These are phyloP conservation scores for Meira miltonrushii DNA, from an alignment of 1,284 basidiomycete genomes.

Conservation along the genomic window DNA sequence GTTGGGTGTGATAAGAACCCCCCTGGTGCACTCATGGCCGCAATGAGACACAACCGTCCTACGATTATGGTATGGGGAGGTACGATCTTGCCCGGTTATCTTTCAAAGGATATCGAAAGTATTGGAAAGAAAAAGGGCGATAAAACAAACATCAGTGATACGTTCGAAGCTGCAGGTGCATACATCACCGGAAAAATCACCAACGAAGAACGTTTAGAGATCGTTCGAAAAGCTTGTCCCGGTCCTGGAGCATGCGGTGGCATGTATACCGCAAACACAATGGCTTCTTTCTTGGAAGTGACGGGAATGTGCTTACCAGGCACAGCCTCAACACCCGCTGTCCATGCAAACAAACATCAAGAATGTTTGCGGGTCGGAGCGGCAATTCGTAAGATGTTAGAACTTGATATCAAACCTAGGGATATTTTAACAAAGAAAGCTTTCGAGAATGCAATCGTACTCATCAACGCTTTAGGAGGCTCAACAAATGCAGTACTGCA, in stretches of 20 bases:
- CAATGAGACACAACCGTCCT: slow-evolving; percentile 87
- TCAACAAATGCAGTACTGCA: slow-evolving; percentile 91
- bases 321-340: slow-evolving; percentile 71
- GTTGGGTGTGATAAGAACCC: slow-evolving; percentile 98
- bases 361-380: slow-evolving; percentile 78
- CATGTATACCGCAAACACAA: slow-evolving; percentile 95
- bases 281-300: slow-evolving; percentile 84
- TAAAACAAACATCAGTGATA: slow-evolving; percentile 67
- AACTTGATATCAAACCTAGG: slow-evolving; percentile 78
- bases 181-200: slow-evolving; percentile 73
- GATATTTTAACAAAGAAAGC: slow-evolving; percentile 94
- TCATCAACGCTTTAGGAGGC: slow-evolving; percentile 61
- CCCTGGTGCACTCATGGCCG: slow-evolving; percentile 89
- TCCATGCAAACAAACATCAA: slow-evolving; percentile 73
- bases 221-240: slow-evolving; percentile 84
- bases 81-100: slow-evolving; percentile 65
- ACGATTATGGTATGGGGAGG: slow-evolving; percentile 96
- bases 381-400: slow-evolving; percentile 75
- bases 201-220: slow-evolving; percentile 71
- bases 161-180: slow-evolving; percentile 80
- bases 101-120: slow-evolving; percentile 71
- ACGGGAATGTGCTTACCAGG: slow-evolving; percentile 80
- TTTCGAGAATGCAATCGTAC: slow-evolving; percentile 90
- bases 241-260: slow-evolving; percentile 63
- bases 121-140: slow-evolving; percentile 72